Evolutionary conservation across 108 stramenopile species (phyloP), one percentile per base, ranked within the genome.

Genomic region (Cyclotella sp.): DNA sequence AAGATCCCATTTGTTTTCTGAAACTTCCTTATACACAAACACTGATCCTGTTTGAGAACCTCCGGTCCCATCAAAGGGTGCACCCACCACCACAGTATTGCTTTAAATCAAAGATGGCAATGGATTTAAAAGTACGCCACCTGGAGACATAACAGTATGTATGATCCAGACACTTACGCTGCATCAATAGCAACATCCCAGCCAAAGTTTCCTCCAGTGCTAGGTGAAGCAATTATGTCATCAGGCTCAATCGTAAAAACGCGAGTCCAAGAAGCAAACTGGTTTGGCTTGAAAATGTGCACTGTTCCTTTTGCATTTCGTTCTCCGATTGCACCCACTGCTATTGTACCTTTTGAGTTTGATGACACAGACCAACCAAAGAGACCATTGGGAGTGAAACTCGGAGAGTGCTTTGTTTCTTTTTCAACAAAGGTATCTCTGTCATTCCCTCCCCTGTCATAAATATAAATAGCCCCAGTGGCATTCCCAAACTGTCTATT

Each of bases 341-440:
- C 70, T 12, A 72, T 60, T 24, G 22, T 24, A 16, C 70, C 70
- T 27, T 59, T 59, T 34, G 55, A 55, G 29, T 72, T 72, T 24
- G 60, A 57, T 7, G 70, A 22, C 2, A 72, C 70, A 46, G 70
- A 72, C 57, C 58, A 72, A 28, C 70, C 70, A 72, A 72, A 72
- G 6, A 46, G 44, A n/a, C 58, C 57, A 60, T 29, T 59, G 58
- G 43, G 19, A 34, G 43, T 27, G 13, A 30, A 51, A 9, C 3
- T 60, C 3, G 70, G 70, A 28, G 9, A n/a, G 44, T 46, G 60
- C 9, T 45, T 39, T 5, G 30, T 46, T 24, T 21, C 27, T 7
- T 46, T 11, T 19, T 46, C 44, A 18, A 58, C 60, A 46, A 72
- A 72, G 26, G 70, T 60, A 46, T 72, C 29, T 11, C 58, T 26